Conservation (phyloP, 2,329 filamentous ascomycete genomes). For the Gremmenia infestans region DNA sequence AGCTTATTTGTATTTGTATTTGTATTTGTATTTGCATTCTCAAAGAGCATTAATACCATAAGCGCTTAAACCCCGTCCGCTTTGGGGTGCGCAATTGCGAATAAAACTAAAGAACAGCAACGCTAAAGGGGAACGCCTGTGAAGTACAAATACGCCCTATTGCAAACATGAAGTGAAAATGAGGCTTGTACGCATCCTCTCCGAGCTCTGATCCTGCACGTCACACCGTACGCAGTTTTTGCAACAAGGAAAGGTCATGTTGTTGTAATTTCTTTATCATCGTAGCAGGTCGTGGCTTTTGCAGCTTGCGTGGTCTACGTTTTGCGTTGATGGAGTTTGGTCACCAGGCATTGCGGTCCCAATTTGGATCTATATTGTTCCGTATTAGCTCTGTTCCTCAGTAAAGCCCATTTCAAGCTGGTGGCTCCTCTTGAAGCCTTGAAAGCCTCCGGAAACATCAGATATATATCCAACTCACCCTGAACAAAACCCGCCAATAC, state of each 20-base stretch:
- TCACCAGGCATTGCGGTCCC: slow-evolving; percentile 89
- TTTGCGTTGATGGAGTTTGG: slow-evolving; percentile 9
- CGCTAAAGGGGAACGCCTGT: slow-evolving; percentile 15
- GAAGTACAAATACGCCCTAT: slow-evolving; percentile 2
- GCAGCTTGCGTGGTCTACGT: slow-evolving; percentile 39
- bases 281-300: slow-evolving; percentile 35
- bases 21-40: too few relatives aligned
- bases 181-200: background rate
- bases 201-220: background rate
- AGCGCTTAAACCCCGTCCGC: too few relatives aligned
- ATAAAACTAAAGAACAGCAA: slow-evolving; percentile 10
- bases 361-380: slow-evolving; percentile 62
- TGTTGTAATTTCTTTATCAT: slow-evolving; percentile 17
- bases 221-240: slow-evolving; percentile 24
- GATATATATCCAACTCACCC: slow-evolving; percentile 51
- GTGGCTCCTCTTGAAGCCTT: too few relatives aligned
- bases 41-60: too few relatives aligned
- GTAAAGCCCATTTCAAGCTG: too few relatives aligned
- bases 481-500: slow-evolving; percentile 95
- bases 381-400: background rate
- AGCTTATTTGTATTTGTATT: too few relatives aligned
- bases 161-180: slow-evolving; percentile 14
- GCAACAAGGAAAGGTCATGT: slow-evolving; percentile 21
- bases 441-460: background rate
- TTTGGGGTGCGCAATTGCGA: background rate